Evolutionary conservation across 495 filamentous ascomycete genomes (phyloP).

Genomic region (Hypoxylon intermedium): DNA sequence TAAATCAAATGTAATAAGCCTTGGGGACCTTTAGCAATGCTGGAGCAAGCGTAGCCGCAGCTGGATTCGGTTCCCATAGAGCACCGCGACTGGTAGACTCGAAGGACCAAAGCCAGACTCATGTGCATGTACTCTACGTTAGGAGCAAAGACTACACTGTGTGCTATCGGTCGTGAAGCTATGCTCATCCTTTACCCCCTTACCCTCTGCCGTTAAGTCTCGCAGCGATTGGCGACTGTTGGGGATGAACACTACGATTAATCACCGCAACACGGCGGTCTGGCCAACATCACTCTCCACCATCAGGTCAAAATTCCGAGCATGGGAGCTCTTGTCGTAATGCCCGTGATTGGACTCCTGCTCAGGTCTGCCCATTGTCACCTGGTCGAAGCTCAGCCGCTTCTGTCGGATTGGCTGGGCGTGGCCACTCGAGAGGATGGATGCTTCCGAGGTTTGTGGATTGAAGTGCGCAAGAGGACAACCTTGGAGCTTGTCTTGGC

Average conservation of each 20-base stretch:
- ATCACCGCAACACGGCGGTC: not conserved
- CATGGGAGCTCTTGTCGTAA: slow-evolving; percentile 8
- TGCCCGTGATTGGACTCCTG: slow-evolving; percentile 11
- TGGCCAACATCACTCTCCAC: slow-evolving; percentile 11
- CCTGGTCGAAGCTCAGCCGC: slow-evolving; percentile 3
- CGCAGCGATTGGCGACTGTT: not conserved
- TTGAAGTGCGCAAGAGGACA: slow-evolving; percentile 19
- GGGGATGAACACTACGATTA: not conserved
- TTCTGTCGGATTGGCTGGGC: slow-evolving; percentile 13
- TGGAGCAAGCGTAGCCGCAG: slow-evolving; percentile 4
- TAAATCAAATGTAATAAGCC: slow-evolving; percentile 22
- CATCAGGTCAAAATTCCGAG: slow-evolving; percentile 25
- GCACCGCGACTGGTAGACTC: not conserved
- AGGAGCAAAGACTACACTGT: not conserved
- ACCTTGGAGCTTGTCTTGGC: slow-evolving; percentile 11
- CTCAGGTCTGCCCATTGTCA: slow-evolving; percentile 10
- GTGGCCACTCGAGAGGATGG: slow-evolving; percentile 15
- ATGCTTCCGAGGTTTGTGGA: slow-evolving; percentile 12
- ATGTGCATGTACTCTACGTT: slow-evolving; percentile 3
- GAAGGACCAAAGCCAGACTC: slow-evolving; percentile 3
- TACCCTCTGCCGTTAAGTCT: slow-evolving; percentile 1
- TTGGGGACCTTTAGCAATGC: slow-evolving; percentile 10
- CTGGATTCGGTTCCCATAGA: slow-evolving; percentile 4
- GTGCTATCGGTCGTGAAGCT: slow-evolving; percentile 5
- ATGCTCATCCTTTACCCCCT: too few relatives aligned